Percentiles rank a stretch among this genome's conserved stretches.
phyloP scores from a whole-genome alignment of 345 rosid species.

The Leavenworthia alabamica region DNA sequence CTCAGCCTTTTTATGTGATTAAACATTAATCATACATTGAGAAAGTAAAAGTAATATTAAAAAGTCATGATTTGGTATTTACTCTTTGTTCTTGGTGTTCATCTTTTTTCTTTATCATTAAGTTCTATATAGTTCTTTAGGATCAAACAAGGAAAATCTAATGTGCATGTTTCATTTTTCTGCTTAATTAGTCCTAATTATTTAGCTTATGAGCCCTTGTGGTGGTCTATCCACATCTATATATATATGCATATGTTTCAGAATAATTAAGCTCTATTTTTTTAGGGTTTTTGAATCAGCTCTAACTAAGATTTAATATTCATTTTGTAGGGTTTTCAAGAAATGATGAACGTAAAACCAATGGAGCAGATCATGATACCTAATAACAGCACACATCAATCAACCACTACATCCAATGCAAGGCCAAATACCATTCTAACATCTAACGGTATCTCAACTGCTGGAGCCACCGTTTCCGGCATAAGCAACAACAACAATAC shows the following conservation, averaged over 20 bases:
- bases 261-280: neutral
- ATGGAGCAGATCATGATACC: constrained; percentile 32
- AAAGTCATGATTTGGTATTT: constrained; percentile 22
- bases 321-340: constrained; percentile 30
- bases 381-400: constrained; percentile 25
- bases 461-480: constrained; percentile 21
- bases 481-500: constrained; percentile 21
- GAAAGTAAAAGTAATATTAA: neutral
- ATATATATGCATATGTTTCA: neutral
- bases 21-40: neutral
- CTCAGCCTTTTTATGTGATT: constrained; percentile 18
- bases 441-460: constrained; percentile 13
- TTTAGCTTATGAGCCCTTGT: neutral
- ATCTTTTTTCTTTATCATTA: neutral
- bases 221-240: neutral
- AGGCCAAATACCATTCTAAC: constrained; percentile 21
- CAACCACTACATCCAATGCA: constrained; percentile 20
- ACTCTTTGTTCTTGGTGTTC: constrained; percentile 18
- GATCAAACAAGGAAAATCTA: neutral
- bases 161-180: constrained; percentile 6
- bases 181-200: neutral
- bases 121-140: neutral
- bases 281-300: neutral
- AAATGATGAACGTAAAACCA: constrained; percentile 33
- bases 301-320: neutral